phyloP scores from a whole-genome alignment of 345 rosid species.

The Turritis glabra region DNA sequence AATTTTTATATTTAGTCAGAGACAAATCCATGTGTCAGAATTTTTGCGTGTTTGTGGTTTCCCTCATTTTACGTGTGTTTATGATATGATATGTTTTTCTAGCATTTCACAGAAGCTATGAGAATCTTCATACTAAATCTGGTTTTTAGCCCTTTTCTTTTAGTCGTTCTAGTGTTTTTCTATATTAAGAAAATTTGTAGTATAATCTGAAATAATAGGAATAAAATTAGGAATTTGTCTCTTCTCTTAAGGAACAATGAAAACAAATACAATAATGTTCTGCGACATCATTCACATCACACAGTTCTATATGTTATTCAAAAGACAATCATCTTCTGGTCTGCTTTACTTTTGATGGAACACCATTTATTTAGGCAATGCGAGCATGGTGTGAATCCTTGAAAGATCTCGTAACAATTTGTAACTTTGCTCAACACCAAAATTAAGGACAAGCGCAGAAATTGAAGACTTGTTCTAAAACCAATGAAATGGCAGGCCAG shows the following conservation, averaged over 20 bases:
- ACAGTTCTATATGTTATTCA: conserved; percentile 63
- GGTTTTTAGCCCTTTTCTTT: not conserved
- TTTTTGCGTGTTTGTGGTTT: too few species aligned
- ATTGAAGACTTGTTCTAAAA: not conserved
- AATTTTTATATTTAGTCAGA: not conserved
- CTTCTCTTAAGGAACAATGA: conserved; percentile 55
- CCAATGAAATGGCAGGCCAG: not conserved
- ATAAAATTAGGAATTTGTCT: not conserved
- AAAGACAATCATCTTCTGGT: conserved; percentile 56
- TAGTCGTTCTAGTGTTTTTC: not conserved
- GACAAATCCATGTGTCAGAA: conserved; percentile 14
- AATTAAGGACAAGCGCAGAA: not conserved
- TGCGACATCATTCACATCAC: conserved; percentile 63
- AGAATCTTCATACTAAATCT: conserved; percentile 1
- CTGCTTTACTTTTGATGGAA: conserved; percentile 45
- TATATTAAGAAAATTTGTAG: not conserved
- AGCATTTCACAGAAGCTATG: conserved; percentile 2
- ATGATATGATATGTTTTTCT: not conserved
- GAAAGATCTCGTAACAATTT: not conserved
- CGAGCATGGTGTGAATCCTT: too few species aligned
- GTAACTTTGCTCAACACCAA: not conserved
- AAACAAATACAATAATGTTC: conserved; percentile 65
- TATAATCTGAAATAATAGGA: not conserved
- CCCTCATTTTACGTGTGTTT: not conserved
- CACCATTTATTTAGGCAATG: conserved; percentile 71